Evolutionary conservation across 2,329 filamentous ascomycete genomes (phyloP), one percentile per base, ranked within the genome.

Genomic region (Colletotrichum chlorophyti): DNA sequence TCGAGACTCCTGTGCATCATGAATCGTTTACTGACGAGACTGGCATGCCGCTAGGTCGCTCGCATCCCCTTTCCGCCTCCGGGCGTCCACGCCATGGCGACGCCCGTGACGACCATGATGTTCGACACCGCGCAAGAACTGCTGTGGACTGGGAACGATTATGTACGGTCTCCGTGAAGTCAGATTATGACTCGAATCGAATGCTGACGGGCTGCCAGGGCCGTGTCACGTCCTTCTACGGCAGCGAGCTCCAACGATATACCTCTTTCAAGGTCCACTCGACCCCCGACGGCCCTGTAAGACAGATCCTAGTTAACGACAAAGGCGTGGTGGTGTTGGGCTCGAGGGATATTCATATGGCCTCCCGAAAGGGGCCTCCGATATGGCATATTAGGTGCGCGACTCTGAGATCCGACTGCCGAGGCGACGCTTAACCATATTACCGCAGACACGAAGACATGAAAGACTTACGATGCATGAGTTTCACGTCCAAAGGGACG

Each of bases 61-160:
- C 90, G 92, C 75, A 87, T 95, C 76, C 84, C 87, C 72, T 86
- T 96, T 75, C 91, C 92, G 73, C 87, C 91, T 68, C 87, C 90
- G 68, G 88, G 86, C 70, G 81, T 86, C 68, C 87, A 90, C 77
- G 83, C 83, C 64, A 79, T 90, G 68, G 83, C 88, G 38, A 90
- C 90, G 19, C 86, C 86, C 55, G 86, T 92, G 65, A 89, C 90
- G 40, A 89, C 92, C 3, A 84, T 97, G 73, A 89, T 90, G 43
- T 99, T 99, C 74, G 95, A 99, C 73, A 90, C 89, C 55, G 82
- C 83, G 34, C 90, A 97, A 72, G 95, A 99, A 73, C 83, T 99
- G 31, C 77, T 99, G 50, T 99, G 96, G 95, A 87, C 88, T 3
- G 96, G 93, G 42, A 96, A 95, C 73, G 91, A 95, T 77, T 91